A percentile compares a stretch with the other conserved stretches of the same genome.
These are phyloP conservation scores for Sporisorium sorghi DNA, from an alignment of 1,284 basidiomycete species.

Conservation along the genomic window DNA sequence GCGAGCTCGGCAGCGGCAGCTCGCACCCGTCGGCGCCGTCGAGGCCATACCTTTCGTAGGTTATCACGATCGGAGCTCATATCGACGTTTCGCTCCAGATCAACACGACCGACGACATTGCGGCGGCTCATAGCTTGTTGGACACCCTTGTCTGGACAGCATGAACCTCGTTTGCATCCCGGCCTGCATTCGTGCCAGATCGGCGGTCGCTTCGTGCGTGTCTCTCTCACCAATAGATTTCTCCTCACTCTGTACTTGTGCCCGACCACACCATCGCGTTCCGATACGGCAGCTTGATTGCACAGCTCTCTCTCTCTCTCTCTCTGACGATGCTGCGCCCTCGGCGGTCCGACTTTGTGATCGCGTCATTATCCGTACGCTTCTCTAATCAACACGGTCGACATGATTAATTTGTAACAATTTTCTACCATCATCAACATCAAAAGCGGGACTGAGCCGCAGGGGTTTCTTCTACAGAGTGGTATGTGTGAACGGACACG, in stretches of 20 bases:
- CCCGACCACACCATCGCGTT: background rate
- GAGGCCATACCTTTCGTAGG: conserved; percentile 26
- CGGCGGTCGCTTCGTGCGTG: too few relatives aligned
- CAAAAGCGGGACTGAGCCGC: background rate
- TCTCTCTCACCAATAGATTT: too few relatives aligned
- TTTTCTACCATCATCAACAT: background rate
- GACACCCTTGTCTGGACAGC: too few relatives aligned
- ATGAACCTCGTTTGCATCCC: too few relatives aligned
- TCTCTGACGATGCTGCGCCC: background rate
- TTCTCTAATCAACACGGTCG: background rate
- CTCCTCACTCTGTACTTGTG: conserved; percentile 11
- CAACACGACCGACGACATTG: too few relatives aligned
- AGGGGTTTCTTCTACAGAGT: conserved; percentile 11
- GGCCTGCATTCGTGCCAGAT: too few relatives aligned
- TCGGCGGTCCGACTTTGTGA: background rate
- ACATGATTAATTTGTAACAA: conserved; percentile 15
- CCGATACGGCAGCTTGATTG: background rate
- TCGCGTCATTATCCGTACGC: background rate
- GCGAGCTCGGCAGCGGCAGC: conserved; percentile 8
- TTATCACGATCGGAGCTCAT: background rate
- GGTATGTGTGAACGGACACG: background rate
- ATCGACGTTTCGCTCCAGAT: background rate
- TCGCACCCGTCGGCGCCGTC: conserved; percentile 19
- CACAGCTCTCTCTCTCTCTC: background rate
- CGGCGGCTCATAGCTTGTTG: too few relatives aligned